Evolutionary conservation across 305 asterid species (phyloP).

Genomic region (Euphrasia arctica): DNA sequence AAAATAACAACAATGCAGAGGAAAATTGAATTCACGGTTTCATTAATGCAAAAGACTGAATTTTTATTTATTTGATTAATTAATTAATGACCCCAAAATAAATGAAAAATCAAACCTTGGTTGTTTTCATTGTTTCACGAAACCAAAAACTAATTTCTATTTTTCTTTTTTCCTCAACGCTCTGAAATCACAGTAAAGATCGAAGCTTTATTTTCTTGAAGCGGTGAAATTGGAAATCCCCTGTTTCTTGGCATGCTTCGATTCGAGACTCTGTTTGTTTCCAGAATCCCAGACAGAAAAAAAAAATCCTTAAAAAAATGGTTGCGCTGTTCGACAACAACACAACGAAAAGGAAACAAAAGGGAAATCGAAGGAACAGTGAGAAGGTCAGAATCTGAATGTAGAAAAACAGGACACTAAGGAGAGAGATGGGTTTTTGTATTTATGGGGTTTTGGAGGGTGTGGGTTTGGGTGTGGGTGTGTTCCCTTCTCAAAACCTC

Average conservation of each 20-base stretch:
- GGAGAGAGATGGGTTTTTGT: constrained; percentile 28
- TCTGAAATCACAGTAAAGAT: constrained; percentile 31
- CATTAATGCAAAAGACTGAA: constrained; percentile 27
- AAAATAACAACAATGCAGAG: constrained; percentile 28
- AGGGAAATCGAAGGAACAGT: constrained; percentile 30
- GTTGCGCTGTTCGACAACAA: constrained; percentile 12
- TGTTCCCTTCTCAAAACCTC: constrained; percentile 46
- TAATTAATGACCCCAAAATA: neutral
- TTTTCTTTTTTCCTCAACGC: constrained; percentile 10
- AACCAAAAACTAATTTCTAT: constrained; percentile 14
- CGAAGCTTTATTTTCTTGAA: constrained; percentile 30
- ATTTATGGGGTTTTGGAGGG: constrained; percentile 13
- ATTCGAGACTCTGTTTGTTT: constrained; percentile 5
- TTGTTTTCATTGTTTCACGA: constrained; percentile 85
- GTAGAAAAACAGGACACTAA: constrained; percentile 36
- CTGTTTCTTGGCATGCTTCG: constrained; percentile 36
- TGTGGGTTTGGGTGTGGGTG: constrained; percentile 22
- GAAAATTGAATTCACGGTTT: constrained; percentile 26
- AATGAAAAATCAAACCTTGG: constrained; percentile 59
- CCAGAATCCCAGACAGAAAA: constrained; percentile 23
- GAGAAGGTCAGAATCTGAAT: constrained; percentile 38
- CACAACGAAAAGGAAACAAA: constrained; percentile 23
- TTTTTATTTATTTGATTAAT: neutral
- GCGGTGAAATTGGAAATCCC: constrained; percentile 13
- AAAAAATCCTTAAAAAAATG: constrained; percentile 18